Conservation (phyloP, 2,329 filamentous ascomycete species). For the Colletotrichum australisinense region DNA sequence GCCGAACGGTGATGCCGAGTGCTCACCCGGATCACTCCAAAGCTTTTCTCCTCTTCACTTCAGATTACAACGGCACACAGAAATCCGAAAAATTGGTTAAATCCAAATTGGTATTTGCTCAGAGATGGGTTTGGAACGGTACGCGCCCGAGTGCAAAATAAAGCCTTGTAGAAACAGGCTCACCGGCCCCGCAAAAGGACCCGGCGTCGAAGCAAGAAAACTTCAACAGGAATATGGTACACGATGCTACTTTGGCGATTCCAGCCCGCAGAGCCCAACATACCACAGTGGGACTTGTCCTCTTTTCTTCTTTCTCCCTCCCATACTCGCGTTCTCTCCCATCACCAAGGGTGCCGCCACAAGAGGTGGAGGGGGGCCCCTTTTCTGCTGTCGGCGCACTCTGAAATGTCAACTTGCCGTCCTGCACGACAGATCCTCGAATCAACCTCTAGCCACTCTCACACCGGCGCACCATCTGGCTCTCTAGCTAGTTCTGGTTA, state of each 20-base stretch:
- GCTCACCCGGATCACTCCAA: too few species aligned
- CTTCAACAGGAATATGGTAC: constrained; percentile 29
- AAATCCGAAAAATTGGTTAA: constrained; percentile 3
- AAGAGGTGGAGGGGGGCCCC: background rate
- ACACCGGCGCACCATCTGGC: background rate
- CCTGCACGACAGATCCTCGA: background rate
- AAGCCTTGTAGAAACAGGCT: constrained; percentile 13
- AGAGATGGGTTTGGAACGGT: constrained; percentile 13
- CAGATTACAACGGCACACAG: background rate
- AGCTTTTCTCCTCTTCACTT: too few species aligned
- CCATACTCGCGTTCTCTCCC: background rate
- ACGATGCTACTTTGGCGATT: constrained; percentile 16
- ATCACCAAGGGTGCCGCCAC: background rate
- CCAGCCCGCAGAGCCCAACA: constrained; percentile 15
- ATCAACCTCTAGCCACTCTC: background rate
- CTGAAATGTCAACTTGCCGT: constrained; percentile 21
- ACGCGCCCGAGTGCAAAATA: constrained; percentile 7
- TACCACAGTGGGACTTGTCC: constrained; percentile 9
- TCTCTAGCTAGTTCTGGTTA: constrained; percentile 22
- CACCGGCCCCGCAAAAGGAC: background rate
- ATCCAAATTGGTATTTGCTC: constrained; percentile 33
- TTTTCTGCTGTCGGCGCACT: background rate
- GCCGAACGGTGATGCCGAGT: too few species aligned
- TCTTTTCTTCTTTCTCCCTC: constrained; percentile 3
- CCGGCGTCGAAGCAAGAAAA: constrained; percentile 7